Evolutionary conservation across 164 flowering plant genomes (phyloP), one percentile per base, ranked within the genome.

Genomic region (Buxus sempervirens): DNA sequence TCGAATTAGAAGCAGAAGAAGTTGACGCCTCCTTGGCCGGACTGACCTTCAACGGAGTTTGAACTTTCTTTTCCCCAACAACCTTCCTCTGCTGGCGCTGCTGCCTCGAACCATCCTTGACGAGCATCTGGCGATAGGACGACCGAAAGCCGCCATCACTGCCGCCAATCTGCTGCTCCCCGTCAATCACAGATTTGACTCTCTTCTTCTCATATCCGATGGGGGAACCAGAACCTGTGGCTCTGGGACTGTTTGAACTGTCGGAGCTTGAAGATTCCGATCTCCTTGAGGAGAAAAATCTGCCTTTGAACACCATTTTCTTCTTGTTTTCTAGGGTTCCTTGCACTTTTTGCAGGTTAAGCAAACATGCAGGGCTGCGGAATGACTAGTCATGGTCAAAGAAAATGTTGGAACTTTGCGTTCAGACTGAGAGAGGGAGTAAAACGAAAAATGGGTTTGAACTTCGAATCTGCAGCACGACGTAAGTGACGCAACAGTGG

Each of bases 231-330:
- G 93, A 84, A 28, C 84, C 81, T 21, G 73, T 23, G 13, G 89
- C 85, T 78, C 81, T 79, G n/a, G 99, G 96, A 68, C 96, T 90
- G 77, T 80, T 90, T 24, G 94, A 86, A 73, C 86, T 87, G 21
- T 88, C 93, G 8, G 93, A 86, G 72, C 87, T 83, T 1, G 93
- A 85, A 21, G 96, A 80, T 57, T 82, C 88, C 9, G 92, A 88
- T 73, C 90, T 92, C 82, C 83, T 89, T 0, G 97, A 90, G 7
- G 97, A 88, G 82, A 96, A 96, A 42, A 95, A 89, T 64, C 97
- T 79, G 15, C 91, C 93, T 51, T 95, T 95, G 82, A 95, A 95
- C 72, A 92, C 94, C 94, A 90, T 94, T 54, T 58, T 27, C 70
- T 42, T 54, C 18, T 48, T 10, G 56, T 55, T 38, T 32, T 63